Percentiles rank a stretch among this genome's conserved stretches.
phyloP scores from a whole-genome alignment of 495 filamentous ascomycete species.

The Beverwykella pulmonaria region DNA sequence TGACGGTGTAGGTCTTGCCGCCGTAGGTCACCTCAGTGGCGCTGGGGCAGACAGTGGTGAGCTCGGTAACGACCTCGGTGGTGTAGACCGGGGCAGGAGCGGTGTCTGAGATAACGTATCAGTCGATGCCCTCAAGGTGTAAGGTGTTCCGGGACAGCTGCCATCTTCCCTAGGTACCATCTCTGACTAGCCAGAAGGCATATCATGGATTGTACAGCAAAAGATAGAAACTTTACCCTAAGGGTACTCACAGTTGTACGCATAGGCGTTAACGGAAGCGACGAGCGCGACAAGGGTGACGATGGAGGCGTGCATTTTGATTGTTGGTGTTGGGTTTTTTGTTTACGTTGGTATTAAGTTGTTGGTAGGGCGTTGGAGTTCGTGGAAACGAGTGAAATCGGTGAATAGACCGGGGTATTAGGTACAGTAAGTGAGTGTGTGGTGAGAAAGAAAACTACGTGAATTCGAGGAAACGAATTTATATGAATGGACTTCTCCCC shows the following conservation, averaged over 20 bases:
- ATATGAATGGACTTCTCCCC: conserved; percentile 26
- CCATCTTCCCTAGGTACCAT: no score
- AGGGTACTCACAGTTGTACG: no score
- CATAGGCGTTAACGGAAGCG: conserved; percentile 56
- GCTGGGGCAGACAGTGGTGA: conserved; percentile 69
- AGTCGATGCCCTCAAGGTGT: no score
- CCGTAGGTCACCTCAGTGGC: conserved; percentile 71
- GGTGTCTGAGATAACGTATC: no score
- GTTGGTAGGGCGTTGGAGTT: conserved; percentile 30
- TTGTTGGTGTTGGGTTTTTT: conserved; percentile 36
- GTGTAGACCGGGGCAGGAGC: conserved; percentile 13
- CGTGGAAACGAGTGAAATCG: conserved; percentile 46
- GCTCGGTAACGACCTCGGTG: conserved; percentile 16
- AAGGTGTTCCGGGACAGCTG: no score
- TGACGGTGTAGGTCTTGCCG: conserved; percentile 76
- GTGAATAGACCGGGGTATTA: conserved; percentile 41
- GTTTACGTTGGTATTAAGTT: conserved; percentile 41
- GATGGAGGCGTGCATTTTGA: conserved; percentile 88
- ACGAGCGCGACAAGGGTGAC: conserved; percentile 66
- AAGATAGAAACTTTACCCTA: no score
- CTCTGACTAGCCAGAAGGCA: no score
- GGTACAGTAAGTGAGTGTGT: conserved; percentile 35
- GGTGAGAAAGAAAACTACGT: conserved; percentile 31
- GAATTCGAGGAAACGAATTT: conserved; percentile 26
- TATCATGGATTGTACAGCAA: no score